Evolutionary conservation across 2,329 filamentous ascomycete genomes (phyloP).

Genomic region (Calonectria henricotiae): DNA sequence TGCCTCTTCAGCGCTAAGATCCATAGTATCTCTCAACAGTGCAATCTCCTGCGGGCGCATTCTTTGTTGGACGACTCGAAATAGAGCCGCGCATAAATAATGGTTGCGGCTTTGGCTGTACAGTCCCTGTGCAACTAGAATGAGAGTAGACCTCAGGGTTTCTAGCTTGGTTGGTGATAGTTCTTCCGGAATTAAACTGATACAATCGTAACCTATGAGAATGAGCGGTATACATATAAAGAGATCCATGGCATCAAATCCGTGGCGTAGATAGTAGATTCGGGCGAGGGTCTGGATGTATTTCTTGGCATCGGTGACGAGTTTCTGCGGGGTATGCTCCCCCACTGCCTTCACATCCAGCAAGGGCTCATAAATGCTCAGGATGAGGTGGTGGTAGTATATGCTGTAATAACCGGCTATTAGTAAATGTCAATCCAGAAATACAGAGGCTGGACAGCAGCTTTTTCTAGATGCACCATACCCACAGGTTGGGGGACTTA

Average conservation of each 20-base stretch:
- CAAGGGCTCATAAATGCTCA: slow-evolving; percentile 53
- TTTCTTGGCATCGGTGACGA: slow-evolving; percentile 47
- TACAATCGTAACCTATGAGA: slow-evolving; percentile 50
- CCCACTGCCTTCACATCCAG: background rate
- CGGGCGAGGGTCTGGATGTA: slow-evolving; percentile 51
- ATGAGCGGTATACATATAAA: slow-evolving; percentile 57
- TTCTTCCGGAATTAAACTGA: slow-evolving; percentile 49
- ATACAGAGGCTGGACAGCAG: background rate
- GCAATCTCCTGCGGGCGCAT: slow-evolving; percentile 54
- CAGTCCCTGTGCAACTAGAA: slow-evolving; percentile 57
- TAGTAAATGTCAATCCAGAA: background rate
- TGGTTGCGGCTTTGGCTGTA: slow-evolving; percentile 56
- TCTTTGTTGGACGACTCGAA: slow-evolving; percentile 55
- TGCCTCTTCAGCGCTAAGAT: slow-evolving; percentile 42
- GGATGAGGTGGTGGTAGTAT: slow-evolving; percentile 50
- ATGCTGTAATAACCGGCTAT: slow-evolving; percentile 38
- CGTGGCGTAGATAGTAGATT: slow-evolving; percentile 55
- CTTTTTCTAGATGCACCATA: too few relatives aligned
- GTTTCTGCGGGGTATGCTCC: slow-evolving; percentile 29
- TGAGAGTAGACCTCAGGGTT: slow-evolving; percentile 54
- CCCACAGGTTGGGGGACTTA: slow-evolving; percentile 46
- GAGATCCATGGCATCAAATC: slow-evolving; percentile 55
- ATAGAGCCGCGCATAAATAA: slow-evolving; percentile 56
- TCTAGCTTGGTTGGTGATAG: slow-evolving; percentile 43
- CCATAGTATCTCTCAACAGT: slow-evolving; percentile 42